A percentile compares a stretch with the other conserved stretches of the same genome.
Evolutionary conservation across 208 protist genomes (phyloP).

Genomic region (Acanthamoeba sp.): DNA sequence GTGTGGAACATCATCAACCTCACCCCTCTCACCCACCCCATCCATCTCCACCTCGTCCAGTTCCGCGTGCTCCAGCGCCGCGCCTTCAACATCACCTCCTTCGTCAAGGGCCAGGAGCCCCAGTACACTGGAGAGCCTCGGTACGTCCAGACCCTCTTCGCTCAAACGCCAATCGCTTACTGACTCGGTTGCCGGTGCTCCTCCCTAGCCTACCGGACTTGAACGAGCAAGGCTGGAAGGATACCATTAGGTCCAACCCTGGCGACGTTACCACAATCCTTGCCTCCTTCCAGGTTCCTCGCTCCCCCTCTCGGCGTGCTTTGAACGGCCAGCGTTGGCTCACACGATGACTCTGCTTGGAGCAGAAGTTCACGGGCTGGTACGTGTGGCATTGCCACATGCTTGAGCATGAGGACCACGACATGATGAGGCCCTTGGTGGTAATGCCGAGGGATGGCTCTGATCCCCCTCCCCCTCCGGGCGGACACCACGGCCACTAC

Average conservation of each 20-base stretch:
- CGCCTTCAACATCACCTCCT: slow-evolving; percentile 1
- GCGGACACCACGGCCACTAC: not conserved
- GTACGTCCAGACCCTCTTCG: not conserved
- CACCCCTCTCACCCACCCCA: slow-evolving; percentile 20
- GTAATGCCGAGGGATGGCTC: not conserved
- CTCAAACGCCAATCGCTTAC: not conserved
- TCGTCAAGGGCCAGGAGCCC: not conserved
- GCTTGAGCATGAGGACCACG: slow-evolving; percentile 25
- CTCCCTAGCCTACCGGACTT: not conserved
- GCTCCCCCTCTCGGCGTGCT: not conserved
- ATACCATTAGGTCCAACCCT: not conserved
- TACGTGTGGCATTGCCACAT: slow-evolving; percentile 52
- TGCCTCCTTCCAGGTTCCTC: not conserved
- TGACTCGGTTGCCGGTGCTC: no score
- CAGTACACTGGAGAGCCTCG: not conserved
- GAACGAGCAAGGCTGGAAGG: slow-evolving; percentile 45
- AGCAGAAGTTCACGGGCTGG: not conserved
- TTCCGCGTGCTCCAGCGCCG: slow-evolving; percentile 17
- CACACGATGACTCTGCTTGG: no score
- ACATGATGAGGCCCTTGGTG: not conserved
- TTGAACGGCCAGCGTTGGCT: no score
- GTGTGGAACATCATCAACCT: slow-evolving; percentile 56
- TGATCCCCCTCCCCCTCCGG: not conserved
- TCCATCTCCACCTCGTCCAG: slow-evolving; percentile 44
- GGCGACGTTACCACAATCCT: slow-evolving; percentile 19